These are phyloP conservation scores for Phytophthora lateralis DNA, from an alignment of 352 stramenopile species.

Conservation along the genomic window DNA sequence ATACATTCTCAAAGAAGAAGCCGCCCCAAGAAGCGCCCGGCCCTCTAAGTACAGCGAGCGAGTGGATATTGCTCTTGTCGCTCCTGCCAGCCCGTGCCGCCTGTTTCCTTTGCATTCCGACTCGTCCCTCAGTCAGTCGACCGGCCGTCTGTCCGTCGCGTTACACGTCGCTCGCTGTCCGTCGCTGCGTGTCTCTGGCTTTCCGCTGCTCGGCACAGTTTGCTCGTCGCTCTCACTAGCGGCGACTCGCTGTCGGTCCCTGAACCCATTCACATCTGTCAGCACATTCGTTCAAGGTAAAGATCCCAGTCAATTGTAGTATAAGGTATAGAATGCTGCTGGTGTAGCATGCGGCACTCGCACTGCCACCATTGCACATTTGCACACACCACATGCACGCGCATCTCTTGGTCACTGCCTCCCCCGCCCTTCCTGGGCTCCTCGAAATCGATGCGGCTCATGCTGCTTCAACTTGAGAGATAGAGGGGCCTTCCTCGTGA, in stretches of 20 bases:
- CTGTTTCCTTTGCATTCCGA: slow-evolving; percentile 36
- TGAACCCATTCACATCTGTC: slow-evolving; percentile 15
- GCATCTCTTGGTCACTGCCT: slow-evolving; percentile 25
- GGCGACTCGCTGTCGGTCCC: slow-evolving; percentile 1
- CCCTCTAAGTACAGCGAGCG: slow-evolving; percentile 18
- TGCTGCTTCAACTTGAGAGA: slow-evolving; percentile 20
- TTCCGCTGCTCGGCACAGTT: slow-evolving; percentile 11
- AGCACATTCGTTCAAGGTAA: slow-evolving; percentile 38
- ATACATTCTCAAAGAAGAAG: slow-evolving; percentile 37
- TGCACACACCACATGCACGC: slow-evolving; percentile 9
- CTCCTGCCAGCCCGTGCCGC: slow-evolving; percentile 4
- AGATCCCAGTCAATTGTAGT: slow-evolving; percentile 14
- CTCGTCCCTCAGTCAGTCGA: slow-evolving; percentile 10
- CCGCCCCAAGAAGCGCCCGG: not conserved
- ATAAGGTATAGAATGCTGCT: slow-evolving; percentile 11
- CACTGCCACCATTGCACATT: not conserved
- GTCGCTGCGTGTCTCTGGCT: slow-evolving; percentile 6
- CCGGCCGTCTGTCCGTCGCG: slow-evolving; percentile 9
- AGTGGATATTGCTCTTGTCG: slow-evolving; percentile 12
- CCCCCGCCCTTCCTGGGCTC: slow-evolving; percentile 4
- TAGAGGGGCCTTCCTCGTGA: slow-evolving; percentile 10
- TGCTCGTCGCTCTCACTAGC: slow-evolving; percentile 14
- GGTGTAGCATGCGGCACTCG: slow-evolving; percentile 6
- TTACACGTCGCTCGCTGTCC: slow-evolving; percentile 18
- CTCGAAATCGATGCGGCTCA: slow-evolving; percentile 1